Evolutionary conservation across 2,329 filamentous ascomycete species (phyloP).

Genomic region (Microsporum audouinii): DNA sequence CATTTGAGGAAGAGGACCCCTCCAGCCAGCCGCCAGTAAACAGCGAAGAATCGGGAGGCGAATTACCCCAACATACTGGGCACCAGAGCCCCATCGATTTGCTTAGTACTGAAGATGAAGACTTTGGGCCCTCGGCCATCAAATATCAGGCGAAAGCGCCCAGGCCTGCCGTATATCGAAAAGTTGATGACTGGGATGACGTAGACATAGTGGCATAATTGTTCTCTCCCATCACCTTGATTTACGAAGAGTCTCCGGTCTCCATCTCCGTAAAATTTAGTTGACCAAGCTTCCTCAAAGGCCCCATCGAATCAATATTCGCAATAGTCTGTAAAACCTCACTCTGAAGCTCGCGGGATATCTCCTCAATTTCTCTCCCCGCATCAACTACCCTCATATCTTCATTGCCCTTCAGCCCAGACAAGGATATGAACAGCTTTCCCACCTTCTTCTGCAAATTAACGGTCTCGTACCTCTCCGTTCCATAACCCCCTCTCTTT

Average conservation of each 20-base stretch:
- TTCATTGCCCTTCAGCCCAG: constrained; percentile 37
- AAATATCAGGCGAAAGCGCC: neutral
- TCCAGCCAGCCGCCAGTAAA: neutral
- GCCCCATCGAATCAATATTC: constrained; percentile 24
- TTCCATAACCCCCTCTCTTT: constrained; percentile 72
- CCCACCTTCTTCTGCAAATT: constrained; percentile 73
- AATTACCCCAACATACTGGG: neutral
- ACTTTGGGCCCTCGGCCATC: neutral
- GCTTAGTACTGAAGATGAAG: neutral
- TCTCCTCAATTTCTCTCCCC: constrained; percentile 40
- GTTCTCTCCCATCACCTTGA: neutral
- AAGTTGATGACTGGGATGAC: constrained; percentile 1
- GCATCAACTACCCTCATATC: constrained; percentile 48
- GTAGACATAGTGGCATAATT: constrained; percentile 4
- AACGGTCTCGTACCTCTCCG: constrained; percentile 75
- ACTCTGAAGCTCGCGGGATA: constrained; percentile 33
- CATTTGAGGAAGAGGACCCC: neutral
- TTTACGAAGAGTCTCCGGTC: neutral
- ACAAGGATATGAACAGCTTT: constrained; percentile 54
- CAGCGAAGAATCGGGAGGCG: neutral
- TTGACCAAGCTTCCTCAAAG: constrained; percentile 26
- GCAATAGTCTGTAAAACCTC: constrained; percentile 22
- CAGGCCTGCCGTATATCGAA: neutral
- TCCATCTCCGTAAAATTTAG: constrained; percentile 15
- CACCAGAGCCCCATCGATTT: neutral